Percentiles rank a stretch among this genome's conserved stretches.
phyloP scores from a whole-genome alignment of 2,329 filamentous ascomycete genomes.

The Laburnicola sp. region DNA sequence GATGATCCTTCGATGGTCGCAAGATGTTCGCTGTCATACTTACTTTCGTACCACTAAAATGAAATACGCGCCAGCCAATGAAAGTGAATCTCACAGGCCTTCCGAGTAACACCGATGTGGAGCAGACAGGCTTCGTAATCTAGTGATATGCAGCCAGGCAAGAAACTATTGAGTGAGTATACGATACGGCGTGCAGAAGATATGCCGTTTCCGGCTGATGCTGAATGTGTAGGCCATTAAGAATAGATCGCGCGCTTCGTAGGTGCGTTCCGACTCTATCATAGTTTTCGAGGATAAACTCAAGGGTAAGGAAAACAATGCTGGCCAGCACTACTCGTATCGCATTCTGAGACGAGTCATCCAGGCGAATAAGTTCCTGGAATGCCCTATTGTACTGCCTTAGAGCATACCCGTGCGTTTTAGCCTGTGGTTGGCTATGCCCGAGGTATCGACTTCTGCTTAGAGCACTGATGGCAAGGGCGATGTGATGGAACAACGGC shows the following conservation, averaged over 20 bases:
- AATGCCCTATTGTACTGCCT: conserved; percentile 3
- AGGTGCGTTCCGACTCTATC: conserved; percentile 1
- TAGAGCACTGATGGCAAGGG: conserved; percentile 4
- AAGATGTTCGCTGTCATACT: not conserved
- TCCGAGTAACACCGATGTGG: not conserved
- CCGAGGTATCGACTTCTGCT: conserved; percentile 1
- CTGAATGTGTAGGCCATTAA: not conserved
- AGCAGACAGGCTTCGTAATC: not conserved
- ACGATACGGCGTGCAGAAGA: not conserved
- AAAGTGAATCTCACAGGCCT: not conserved
- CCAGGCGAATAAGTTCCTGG: not conserved
- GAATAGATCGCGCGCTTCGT: not conserved
- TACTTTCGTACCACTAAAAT: conserved; percentile 2
- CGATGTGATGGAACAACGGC: not conserved
- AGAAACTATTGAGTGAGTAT: not conserved
- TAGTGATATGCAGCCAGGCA: not conserved
- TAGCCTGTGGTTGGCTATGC: not conserved
- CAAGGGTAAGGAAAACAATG: not conserved
- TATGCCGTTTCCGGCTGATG: not conserved
- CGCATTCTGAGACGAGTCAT: not conserved
- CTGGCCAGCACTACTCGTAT: not conserved
- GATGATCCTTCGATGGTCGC: not conserved
- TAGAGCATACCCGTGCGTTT: not conserved
- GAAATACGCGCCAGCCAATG: conserved; percentile 8
- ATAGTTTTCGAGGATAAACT: conserved; percentile 8